Percentiles rank a stretch among this genome's conserved stretches.
Evolutionary conservation across 2,329 filamentous ascomycete species (phyloP).

Genomic region (Ophiocordyceps polyrhachis-furcata): DNA sequence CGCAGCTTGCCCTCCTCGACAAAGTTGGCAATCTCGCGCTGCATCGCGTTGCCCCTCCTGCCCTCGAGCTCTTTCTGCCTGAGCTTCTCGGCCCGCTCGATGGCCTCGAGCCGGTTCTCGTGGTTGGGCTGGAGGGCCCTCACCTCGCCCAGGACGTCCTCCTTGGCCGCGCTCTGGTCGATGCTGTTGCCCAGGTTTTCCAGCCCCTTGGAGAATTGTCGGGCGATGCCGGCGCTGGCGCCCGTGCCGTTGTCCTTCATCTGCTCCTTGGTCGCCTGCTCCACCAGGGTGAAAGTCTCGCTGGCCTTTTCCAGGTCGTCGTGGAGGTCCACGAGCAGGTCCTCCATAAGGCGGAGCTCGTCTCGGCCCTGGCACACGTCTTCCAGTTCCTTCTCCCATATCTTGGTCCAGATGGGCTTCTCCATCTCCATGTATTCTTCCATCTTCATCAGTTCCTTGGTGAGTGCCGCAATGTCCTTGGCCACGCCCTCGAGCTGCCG

Average conservation of each 20-base stretch:
- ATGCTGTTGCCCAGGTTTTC: constrained; percentile 30
- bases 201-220: constrained; percentile 37
- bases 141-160: constrained; percentile 81
- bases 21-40: constrained; percentile 68
- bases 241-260: constrained; percentile 52
- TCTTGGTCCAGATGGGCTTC: constrained; percentile 96
- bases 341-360: constrained; percentile 89
- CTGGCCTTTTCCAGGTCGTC: constrained; percentile 91
- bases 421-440: constrained; percentile 81
- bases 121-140: constrained; percentile 88
- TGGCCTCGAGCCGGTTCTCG: constrained; percentile 80
- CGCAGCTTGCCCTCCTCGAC: constrained; percentile 83
- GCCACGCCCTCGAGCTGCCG: constrained; percentile 77
- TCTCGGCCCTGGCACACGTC: constrained; percentile 91
- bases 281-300: constrained; percentile 84
- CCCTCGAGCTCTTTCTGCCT: constrained; percentile 74
- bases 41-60: constrained; percentile 56
- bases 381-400: constrained; percentile 96
- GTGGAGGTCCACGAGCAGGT: constrained; percentile 76
- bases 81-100: constrained; percentile 87
- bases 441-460: constrained; percentile 80
- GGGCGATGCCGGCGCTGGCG: constrained; percentile 28
- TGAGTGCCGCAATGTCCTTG: constrained; percentile 68
- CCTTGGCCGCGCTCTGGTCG: constrained; percentile 71
- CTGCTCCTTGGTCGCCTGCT: constrained; percentile 97